Percentiles rank a stretch among this genome's conserved stretches.
Evolutionary conservation across 345 rosid species (phyloP).

Genomic region (Corchorus capsularis): DNA sequence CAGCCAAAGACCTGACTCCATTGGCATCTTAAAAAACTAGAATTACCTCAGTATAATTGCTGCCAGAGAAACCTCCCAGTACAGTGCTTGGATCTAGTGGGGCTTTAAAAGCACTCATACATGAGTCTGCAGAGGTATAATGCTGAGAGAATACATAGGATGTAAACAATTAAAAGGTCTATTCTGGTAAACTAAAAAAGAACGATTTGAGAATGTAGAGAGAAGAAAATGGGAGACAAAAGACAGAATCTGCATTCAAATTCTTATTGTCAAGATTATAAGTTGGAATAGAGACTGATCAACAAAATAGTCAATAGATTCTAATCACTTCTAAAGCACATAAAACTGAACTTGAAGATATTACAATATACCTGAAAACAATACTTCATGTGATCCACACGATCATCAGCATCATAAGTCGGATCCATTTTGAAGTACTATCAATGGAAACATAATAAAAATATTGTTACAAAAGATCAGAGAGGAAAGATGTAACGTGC

Average conservation of each 20-base stretch:
- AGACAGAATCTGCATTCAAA: background rate
- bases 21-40: slow-evolving; percentile 20
- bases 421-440: slow-evolving; percentile 95
- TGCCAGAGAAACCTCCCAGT: slow-evolving; percentile 91
- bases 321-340: slow-evolving; percentile 12
- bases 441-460: slow-evolving; percentile 22
- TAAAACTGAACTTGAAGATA: slow-evolving; percentile 2
- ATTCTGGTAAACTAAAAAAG: slow-evolving; percentile 17
- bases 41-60: slow-evolving; percentile 79
- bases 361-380: slow-evolving; percentile 76
- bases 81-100: slow-evolving; percentile 96
- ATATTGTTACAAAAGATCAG: slow-evolving; percentile 1
- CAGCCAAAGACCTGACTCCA: slow-evolving; percentile 13
- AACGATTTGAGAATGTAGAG: background rate
- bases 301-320: background rate
- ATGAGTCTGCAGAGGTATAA: slow-evolving; percentile 79
- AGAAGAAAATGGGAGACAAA: background rate
- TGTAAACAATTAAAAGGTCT: slow-evolving; percentile 9
- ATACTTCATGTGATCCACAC: slow-evolving; percentile 82
- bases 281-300: background rate
- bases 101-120: slow-evolving; percentile 94
- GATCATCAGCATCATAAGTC: slow-evolving; percentile 65
- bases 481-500: slow-evolving; percentile 1
- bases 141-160: slow-evolving; percentile 55
- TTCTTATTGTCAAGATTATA: background rate